Percentiles rank a stretch among this genome's conserved stretches.
phyloP scores from a whole-genome alignment of 2,329 filamentous ascomycete genomes.

The Ambrosiella cleistominuta region DNA sequence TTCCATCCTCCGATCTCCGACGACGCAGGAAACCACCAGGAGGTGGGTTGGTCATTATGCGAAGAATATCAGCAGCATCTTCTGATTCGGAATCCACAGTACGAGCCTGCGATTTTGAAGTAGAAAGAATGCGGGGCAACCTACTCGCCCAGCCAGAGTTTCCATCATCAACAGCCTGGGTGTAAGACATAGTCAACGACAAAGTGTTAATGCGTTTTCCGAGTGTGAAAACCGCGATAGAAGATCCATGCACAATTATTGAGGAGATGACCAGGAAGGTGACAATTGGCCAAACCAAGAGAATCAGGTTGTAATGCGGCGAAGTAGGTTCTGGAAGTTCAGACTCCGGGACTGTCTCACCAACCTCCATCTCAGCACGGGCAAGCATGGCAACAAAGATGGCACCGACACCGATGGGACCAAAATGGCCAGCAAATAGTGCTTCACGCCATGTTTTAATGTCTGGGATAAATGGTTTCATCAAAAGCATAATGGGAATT shows the following conservation, averaged over 20 bases:
- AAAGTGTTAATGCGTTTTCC: conserved; percentile 97
- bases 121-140: conserved; percentile 51
- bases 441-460: conserved; percentile 97
- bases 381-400: conserved; percentile 91
- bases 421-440: conserved; percentile 91
- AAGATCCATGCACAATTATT: conserved; percentile 93
- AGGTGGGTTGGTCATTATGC: conserved; percentile 38
- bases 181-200: conserved; percentile 91
- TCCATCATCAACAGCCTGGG: conserved; percentile 63
- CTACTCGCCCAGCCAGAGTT: conserved; percentile 91
- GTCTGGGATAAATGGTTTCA: conserved; percentile 89
- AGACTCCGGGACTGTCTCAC: conserved; percentile 54
- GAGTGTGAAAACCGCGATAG: conserved; percentile 89
- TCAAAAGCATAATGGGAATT: conserved; percentile 78
- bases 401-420: conserved; percentile 89
- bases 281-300: conserved; percentile 87
- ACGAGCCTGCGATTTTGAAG: conserved; percentile 64
- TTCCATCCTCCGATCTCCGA: conserved; percentile 18
- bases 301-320: conserved; percentile 51
- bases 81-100: conserved; percentile 68
- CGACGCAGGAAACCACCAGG: conserved; percentile 66
- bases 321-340: conserved; percentile 36
- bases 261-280: conserved; percentile 88
- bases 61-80: conserved; percentile 21
- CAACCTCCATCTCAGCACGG: conserved; percentile 72